phyloP scores from a whole-genome alignment of 768 basidiomycete species.

The Auricularia sp. region DNA sequence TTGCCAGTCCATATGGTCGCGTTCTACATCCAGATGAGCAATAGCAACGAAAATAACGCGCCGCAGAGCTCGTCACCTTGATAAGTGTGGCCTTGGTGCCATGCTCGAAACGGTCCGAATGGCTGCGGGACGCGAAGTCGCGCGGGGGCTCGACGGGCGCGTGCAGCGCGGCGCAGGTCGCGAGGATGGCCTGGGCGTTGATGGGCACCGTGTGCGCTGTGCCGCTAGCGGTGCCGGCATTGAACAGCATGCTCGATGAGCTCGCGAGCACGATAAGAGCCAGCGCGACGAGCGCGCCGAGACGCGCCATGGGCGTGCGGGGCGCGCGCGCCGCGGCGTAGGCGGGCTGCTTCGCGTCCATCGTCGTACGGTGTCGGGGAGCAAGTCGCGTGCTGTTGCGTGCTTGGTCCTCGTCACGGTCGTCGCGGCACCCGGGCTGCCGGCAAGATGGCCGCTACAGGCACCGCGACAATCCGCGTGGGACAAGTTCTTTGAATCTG shows the following conservation, averaged over 20 bases:
- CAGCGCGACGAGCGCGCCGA: neutral
- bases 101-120: conserved; percentile 55
- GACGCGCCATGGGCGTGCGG: neutral
- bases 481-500: neutral
- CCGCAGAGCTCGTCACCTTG: conserved; percentile 31
- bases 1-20: conserved; percentile 47
- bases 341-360: neutral
- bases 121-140: conserved; percentile 20
- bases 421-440: neutral
- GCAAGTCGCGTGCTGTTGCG: neutral
- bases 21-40: conserved; percentile 16
- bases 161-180: conserved; percentile 21
- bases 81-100: conserved; percentile 62
- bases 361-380: neutral
- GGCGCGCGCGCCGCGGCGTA: neutral
- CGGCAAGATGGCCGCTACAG: neutral
- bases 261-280: neutral
- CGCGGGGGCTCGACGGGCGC: conserved; percentile 21
- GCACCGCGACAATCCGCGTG: neutral
- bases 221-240: neutral
- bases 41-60: conserved; percentile 40
- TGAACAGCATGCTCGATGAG: neutral
- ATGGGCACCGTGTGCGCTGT: neutral
- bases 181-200: conserved; percentile 6
- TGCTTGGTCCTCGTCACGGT: neutral